Conservation (phyloP, 1,139 yeast genomes). For the Candida anutae region DNA sequence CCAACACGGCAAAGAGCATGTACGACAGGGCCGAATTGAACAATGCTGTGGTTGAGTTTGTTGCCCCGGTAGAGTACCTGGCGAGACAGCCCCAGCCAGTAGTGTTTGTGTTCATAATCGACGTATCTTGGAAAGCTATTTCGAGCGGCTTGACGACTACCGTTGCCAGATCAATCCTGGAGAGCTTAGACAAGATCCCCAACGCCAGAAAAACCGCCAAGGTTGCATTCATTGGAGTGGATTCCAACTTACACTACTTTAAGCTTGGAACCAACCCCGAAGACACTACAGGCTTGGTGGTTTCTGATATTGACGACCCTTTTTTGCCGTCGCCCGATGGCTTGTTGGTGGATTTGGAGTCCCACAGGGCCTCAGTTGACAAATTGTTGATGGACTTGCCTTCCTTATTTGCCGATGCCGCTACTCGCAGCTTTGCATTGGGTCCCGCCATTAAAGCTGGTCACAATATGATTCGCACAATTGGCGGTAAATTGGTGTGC, state of each 20-base stretch:
- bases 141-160: constrained; percentile 80
- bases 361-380: constrained; percentile 70
- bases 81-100: constrained; percentile 95
- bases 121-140: constrained; percentile 76
- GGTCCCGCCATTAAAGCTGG: constrained; percentile 93
- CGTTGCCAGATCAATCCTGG: constrained; percentile 79
- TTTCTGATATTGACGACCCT: constrained; percentile 86
- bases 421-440: constrained; percentile 66
- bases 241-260: constrained; percentile 78
- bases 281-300: constrained; percentile 71
- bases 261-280: constrained; percentile 51
- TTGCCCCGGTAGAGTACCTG: constrained; percentile 92
- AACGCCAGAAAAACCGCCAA: constrained; percentile 77
- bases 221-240: constrained; percentile 84
- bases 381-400: constrained; percentile 63
- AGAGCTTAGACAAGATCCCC: constrained; percentile 83
- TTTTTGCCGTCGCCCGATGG: constrained; percentile 86
- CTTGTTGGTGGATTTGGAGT: constrained; percentile 66
- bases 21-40: constrained; percentile 76
- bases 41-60: constrained; percentile 81
- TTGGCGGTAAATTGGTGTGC: constrained; percentile 87
- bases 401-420: constrained; percentile 60
- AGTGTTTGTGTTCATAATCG: constrained; percentile 79
- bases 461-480: constrained; percentile 63
- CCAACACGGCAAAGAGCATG: constrained; percentile 53